Conservation (phyloP, 345 rosid species). For the sweet orange (Citrus sinensis) region DVS_A1.0 CM039166.1:15605001-15605500, state of each 20-base stretch:
- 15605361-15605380: background rate
- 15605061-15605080: conserved; percentile 78
- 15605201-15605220: background rate
- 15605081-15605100: conserved; percentile 57
- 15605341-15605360: background rate
- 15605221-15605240: background rate
- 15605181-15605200: background rate
- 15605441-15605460: background rate
- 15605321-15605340: background rate
- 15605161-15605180: conserved; percentile 27
- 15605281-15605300: background rate
- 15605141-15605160: conserved; percentile 85
- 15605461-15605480: background rate
- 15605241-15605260: background rate
- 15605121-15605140: conserved; percentile 75
- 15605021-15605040: conserved; percentile 52
- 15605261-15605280: background rate
- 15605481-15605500: background rate
- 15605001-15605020: conserved; percentile 61
- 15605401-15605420: background rate
- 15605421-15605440: background rate
- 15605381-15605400: background rate
- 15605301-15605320: background rate
- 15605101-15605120: conserved; percentile 76
- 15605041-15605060: conserved; percentile 59